phyloP scores from a whole-genome alignment of 192 early-diverging fungal genomes.

The Coemansia sp. region DNA sequence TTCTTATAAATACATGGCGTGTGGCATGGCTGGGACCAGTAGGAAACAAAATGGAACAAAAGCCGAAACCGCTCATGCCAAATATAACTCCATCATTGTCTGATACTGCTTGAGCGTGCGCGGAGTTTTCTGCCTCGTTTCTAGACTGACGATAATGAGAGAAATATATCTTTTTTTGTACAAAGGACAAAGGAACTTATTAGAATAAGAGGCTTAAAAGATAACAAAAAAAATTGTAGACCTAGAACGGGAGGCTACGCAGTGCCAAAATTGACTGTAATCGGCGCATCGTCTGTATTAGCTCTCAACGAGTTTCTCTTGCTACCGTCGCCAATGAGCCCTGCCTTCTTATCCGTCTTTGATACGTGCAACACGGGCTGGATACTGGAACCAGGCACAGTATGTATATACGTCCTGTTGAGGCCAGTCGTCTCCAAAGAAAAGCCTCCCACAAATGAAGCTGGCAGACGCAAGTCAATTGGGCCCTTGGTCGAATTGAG shows the following conservation, averaged over 20 bases:
- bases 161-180: neutral
- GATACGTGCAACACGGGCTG: constrained; percentile 36
- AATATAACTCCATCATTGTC: neutral
- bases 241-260: neutral
- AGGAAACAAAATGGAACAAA: neutral
- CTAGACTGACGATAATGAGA: neutral
- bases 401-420: constrained; percentile 43
- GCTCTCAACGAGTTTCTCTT: constrained; percentile 41
- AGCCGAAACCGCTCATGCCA: neutral
- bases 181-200: neutral
- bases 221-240: neutral
- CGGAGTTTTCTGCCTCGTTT: neutral
- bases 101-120: neutral
- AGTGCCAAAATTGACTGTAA: constrained; percentile 35
- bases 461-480: constrained; percentile 36
- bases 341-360: constrained; percentile 33
- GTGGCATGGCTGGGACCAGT: neutral
- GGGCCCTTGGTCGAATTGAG: constrained; percentile 35
- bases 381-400: constrained; percentile 9
- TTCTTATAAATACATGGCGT: neutral
- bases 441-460: constrained; percentile 47
- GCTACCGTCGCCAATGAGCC: constrained; percentile 20
- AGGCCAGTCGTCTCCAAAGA: constrained; percentile 37
- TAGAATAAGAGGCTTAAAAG: neutral
- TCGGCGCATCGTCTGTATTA: constrained; percentile 37